Evolutionary conservation across 257 asterid species (phyloP), one percentile per base, ranked within the genome.

Genomic region (Lithospermum erythrorhizon): DNA sequence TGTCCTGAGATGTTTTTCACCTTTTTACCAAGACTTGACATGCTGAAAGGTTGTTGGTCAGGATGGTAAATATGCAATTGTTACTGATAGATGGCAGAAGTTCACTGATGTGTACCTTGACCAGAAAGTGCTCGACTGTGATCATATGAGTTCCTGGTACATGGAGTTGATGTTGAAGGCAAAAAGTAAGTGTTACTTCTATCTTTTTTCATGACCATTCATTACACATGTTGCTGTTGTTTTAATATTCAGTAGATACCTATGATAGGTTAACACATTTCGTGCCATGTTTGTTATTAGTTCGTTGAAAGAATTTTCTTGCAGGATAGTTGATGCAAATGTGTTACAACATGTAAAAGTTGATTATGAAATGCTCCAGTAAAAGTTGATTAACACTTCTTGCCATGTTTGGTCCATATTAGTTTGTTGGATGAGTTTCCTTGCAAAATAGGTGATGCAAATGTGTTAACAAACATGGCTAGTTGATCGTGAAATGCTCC

Each of bases 151-250:
- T 91, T 86, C 77, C 93, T 89, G 65, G 96, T 93, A 69, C 97
- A 91, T 72, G 97, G 98, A 77, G 98, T 93, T 66, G 97, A 93
- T 68, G 97, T 89, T 67, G 98, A 93, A 86, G 97, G 98, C 62
- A 93, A 93, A 79, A 86, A 82, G 98, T 91, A 77, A 68, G 83
- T 65, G 41, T 20, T 47, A 51, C n/a, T 47, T n/a, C 24, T 20
- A 30, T 54, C 59, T 11, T 11, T n/a, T 8, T 74, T 49, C 51
- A 55, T 21, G 8, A 61, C 65, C 17, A 45, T 15, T 4, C 32
- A 27, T 6, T 15, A 23, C 32, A 22, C 2, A 11, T 13, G 49
- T 11, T 11, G 3, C 2, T 41, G 49, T 41, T 13, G 49, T 13
- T 41, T 13, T 5, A 41, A 41, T 41, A 41, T 14, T 41, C 49